These are phyloP conservation scores for Ramichloridium luteum DNA, from an alignment of 2,329 filamentous ascomycete genomes.

Conservation along the genomic window DNA sequence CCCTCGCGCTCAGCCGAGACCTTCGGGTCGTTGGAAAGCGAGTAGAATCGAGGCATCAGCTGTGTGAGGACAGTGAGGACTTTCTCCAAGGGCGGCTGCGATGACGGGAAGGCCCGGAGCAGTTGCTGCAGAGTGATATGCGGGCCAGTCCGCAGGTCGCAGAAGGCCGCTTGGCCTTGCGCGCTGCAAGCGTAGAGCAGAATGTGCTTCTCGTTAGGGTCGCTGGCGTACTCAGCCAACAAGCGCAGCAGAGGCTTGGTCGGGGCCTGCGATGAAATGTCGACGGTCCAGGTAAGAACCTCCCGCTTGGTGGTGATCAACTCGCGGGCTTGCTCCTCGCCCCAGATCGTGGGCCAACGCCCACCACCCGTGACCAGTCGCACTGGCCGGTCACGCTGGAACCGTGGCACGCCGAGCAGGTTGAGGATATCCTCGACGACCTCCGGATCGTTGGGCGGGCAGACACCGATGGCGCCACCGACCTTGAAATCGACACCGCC, in stretches of 20 bases:
- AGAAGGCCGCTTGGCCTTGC: conserved; percentile 85
- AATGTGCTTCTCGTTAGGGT: conserved; percentile 77
- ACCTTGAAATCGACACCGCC: conserved; percentile 86
- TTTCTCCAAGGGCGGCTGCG: conserved; percentile 72
- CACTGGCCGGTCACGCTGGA: conserved; percentile 72
- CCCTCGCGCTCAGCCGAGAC: conserved; percentile 59
- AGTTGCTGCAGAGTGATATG: conserved; percentile 76
- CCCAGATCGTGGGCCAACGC: conserved; percentile 97
- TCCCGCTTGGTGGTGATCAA: conserved; percentile 83
- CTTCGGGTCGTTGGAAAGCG: conserved; percentile 88
- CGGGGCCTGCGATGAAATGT: conserved; percentile 84
- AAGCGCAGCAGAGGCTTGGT: conserved; percentile 78
- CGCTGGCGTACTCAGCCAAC: conserved; percentile 70
- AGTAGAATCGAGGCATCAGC: conserved; percentile 97
- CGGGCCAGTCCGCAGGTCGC: conserved; percentile 78
- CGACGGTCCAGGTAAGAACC: conserved; percentile 88
- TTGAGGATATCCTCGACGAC: conserved; percentile 78
- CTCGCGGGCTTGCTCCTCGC: conserved; percentile 71
- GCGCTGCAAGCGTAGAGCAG: conserved; percentile 74
- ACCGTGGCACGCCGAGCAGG: conserved; percentile 65
- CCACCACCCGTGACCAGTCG: conserved; percentile 66
- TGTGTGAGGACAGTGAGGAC: conserved; percentile 71
- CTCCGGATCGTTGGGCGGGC: conserved; percentile 67
- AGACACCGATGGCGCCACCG: conserved; percentile 86
- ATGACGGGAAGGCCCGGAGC: conserved; percentile 80